Conservation (phyloP, 2,329 filamentous ascomycete genomes). For the Mariannaea elegans region DNA sequence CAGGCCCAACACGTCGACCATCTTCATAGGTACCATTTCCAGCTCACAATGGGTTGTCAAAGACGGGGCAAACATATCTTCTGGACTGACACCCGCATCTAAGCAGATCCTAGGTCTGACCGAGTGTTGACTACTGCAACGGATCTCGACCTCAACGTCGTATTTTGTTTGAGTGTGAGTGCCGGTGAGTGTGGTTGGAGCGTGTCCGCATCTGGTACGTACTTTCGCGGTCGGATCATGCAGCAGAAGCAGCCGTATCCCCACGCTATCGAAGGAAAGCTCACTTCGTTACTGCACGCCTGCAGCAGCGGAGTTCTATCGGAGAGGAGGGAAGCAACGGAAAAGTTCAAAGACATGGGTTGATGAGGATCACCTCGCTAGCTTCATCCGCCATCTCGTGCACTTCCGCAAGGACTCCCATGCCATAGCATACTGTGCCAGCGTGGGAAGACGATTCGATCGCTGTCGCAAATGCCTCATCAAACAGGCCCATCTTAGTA, state of each 20-base stretch:
- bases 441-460: constrained; percentile 35
- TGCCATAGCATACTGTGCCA: constrained; percentile 36
- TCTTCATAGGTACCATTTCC: not conserved
- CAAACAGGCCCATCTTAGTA: constrained; percentile 37
- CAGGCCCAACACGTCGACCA: constrained; percentile 19
- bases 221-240: constrained; percentile 26
- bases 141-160: constrained; percentile 27
- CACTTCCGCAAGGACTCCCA: constrained; percentile 35
- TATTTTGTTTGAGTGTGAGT: constrained; percentile 16
- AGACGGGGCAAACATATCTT: constrained; percentile 1
- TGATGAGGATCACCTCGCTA: constrained; percentile 22
- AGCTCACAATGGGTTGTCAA: constrained; percentile 6
- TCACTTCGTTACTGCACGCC: constrained; percentile 27
- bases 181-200: constrained; percentile 15
- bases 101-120: constrained; percentile 10
- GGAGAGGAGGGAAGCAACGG: constrained; percentile 28
- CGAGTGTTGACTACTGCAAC: constrained; percentile 18
- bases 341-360: constrained; percentile 31
- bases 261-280: constrained; percentile 26
- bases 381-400: constrained; percentile 33
- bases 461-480: constrained; percentile 36
- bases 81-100: constrained; percentile 2
- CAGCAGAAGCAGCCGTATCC: constrained; percentile 29
- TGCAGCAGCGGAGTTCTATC: constrained; percentile 36
- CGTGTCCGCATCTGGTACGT: constrained; percentile 20